These are phyloP conservation scores for Globisporangium acanthophoron DNA, from an alignment of 352 stramenopile genomes.

Conservation along the genomic window DNA sequence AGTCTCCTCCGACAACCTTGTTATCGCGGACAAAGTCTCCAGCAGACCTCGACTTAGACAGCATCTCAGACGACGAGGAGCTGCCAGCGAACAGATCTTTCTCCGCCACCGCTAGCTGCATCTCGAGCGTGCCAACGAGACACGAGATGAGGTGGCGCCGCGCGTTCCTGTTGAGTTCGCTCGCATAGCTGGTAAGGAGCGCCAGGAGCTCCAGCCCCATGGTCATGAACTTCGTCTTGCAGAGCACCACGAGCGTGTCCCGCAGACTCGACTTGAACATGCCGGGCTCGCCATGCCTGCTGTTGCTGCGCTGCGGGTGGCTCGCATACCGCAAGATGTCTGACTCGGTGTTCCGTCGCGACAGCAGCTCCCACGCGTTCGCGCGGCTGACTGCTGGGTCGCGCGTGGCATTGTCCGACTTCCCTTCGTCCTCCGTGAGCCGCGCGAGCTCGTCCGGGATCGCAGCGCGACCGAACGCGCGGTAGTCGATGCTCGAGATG, in stretches of 20 bases:
- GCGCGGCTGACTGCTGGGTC: slow-evolving; percentile 5
- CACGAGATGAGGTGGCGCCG: slow-evolving; percentile 61
- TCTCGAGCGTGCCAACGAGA: slow-evolving; percentile 44
- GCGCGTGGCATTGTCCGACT: not conserved
- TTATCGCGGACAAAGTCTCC: not conserved
- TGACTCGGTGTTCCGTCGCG: slow-evolving; percentile 14
- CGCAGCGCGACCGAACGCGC: slow-evolving; percentile 71
- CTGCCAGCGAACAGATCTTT: slow-evolving; percentile 37
- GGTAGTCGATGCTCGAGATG: slow-evolving; percentile 77
- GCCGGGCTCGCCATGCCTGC: not conserved
- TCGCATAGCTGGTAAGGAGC: slow-evolving; percentile 59
- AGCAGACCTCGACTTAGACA: slow-evolving; percentile 3
- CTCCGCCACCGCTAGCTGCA: slow-evolving; percentile 47
- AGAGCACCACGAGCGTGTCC: slow-evolving; percentile 34
- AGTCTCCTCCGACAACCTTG: not conserved
- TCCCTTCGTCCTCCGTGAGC: slow-evolving; percentile 17
- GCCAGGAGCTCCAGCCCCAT: slow-evolving; percentile 71
- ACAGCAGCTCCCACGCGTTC: slow-evolving; percentile 10
- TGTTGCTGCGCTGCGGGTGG: slow-evolving; percentile 7
- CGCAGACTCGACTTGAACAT: slow-evolving; percentile 25
- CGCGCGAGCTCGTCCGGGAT: slow-evolving; percentile 51
- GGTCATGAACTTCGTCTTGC: slow-evolving; percentile 63
- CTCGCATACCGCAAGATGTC: slow-evolving; percentile 17
- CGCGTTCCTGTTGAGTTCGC: slow-evolving; percentile 30
- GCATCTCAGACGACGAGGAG: not conserved